Evolutionary conservation across 345 rosid genomes (phyloP), one percentile per base, ranked within the genome.

Genomic region (Rhodomyrtus tomentosa): DNA sequence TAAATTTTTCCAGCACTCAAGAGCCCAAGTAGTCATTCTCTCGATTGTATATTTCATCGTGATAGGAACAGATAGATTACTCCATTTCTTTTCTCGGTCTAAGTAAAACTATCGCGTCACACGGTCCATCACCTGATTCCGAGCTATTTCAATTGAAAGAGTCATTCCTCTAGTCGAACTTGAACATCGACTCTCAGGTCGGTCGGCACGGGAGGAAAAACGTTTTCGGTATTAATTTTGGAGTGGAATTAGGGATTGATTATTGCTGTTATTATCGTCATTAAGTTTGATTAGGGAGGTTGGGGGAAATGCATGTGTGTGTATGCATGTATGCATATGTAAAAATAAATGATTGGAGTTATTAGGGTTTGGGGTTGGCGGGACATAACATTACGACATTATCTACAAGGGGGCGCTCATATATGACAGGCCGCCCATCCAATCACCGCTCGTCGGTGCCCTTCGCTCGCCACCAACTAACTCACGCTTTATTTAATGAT

Each of bases 371-470:
- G 87, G 58, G 81, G 90, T 54, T 74, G 87, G 87, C 81, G 82
- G 86, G 88, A 68, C 76, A 27, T 3, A 51, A 27, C 20, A 53
- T 20, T 38, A 18, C 45, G 36, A 86, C 90, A 84, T 91, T 87
- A 89, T 91, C 91, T 54, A 72, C 40, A 82, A 80, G 24, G 25
- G 38, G 55, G 21, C 11, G 68, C 18, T 50, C 82, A 54, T 82
- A 22, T 15, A 81, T 29, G 92, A 87, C 87, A 85, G 91, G 92
- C 91, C 89, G 90, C 81, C 92, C 87, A 87, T 88, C 93, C 94
- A 92, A 92, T 92, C 90, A 88, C 59, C 81, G 50, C 84, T 82
- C 91, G 93, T 91, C 90, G 94, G 93, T 90, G 93, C 87, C 89
- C 79, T 52, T 49, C 53, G 59, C 84, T 55, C 21, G 38, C 86